Conservation (phyloP, 768 basidiomycete species). For the Lepiota venenata region DNA sequence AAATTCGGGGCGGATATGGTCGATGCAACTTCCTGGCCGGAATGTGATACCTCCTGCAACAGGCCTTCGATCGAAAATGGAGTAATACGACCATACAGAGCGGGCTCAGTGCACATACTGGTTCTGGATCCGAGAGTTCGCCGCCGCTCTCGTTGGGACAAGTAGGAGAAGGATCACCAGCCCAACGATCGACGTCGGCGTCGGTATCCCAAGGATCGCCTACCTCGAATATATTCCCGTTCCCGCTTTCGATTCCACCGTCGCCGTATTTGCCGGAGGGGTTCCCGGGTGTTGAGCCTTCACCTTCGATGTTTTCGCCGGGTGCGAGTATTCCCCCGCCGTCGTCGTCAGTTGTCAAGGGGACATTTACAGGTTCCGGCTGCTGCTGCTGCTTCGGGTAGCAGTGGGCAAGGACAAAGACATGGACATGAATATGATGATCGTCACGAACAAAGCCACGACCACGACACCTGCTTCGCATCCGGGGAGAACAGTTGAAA, state of each 20-base stretch:
- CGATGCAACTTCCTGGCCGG: slow-evolving; percentile 8
- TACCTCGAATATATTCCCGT: slow-evolving; percentile 34
- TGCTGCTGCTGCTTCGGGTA: background rate
- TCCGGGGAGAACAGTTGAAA: background rate
- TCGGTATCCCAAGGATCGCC: slow-evolving; percentile 13
- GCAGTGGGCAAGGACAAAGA: background rate
- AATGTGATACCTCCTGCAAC: background rate
- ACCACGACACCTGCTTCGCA: slow-evolving; percentile 8
- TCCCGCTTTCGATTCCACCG: slow-evolving; percentile 40
- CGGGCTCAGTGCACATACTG: slow-evolving; percentile 14
- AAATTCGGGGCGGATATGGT: slow-evolving; percentile 1
- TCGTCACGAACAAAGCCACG: background rate
- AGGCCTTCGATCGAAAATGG: slow-evolving; percentile 35
- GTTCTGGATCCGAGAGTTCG: background rate
- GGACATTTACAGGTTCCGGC: background rate
- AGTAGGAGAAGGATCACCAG: slow-evolving; percentile 14
- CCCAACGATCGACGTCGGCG: slow-evolving; percentile 10
- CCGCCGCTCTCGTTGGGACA: slow-evolving; percentile 10
- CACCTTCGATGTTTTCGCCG: slow-evolving; percentile 8
- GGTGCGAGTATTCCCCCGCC: background rate
- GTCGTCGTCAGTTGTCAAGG: slow-evolving; percentile 15
- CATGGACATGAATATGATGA: background rate
- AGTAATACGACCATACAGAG: slow-evolving; percentile 36
- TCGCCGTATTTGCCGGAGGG: slow-evolving; percentile 33
- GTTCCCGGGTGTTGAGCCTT: slow-evolving; percentile 16